These are phyloP conservation scores for Ensete ventricosum DNA, from an alignment of 176 grass and related monocot genomes.

Conservation along the genomic window DNA sequence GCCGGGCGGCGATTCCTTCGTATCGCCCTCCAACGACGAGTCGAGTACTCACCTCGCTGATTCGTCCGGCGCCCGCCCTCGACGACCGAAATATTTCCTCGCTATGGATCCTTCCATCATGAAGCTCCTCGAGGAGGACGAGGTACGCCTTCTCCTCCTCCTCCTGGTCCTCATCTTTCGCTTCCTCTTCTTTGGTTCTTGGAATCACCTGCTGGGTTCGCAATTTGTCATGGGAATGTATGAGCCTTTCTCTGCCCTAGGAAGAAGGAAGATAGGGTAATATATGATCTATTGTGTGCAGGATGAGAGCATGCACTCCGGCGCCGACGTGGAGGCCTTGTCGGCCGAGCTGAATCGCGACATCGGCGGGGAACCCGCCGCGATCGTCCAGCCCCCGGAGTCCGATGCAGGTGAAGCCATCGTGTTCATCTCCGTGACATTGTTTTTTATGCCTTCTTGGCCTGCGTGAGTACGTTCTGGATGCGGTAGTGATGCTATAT, in stretches of 20 bases:
- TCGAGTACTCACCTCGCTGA: no score
- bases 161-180: not conserved
- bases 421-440: not conserved
- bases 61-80: not conserved
- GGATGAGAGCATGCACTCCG: slow-evolving; percentile 93
- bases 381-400: slow-evolving; percentile 33
- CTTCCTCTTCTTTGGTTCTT: slow-evolving; percentile 20
- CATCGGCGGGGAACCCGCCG: slow-evolving; percentile 42
- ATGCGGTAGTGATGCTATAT: not conserved
- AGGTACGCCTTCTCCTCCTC: slow-evolving; percentile 34
- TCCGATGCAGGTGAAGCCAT: slow-evolving; percentile 30
- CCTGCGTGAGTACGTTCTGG: not conserved
- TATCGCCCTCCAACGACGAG: no score
- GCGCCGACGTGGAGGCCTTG: slow-evolving; percentile 87
- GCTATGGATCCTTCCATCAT: slow-evolving; percentile 90
- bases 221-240: not conserved
- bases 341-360: slow-evolving; percentile 85
- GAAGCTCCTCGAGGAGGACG: slow-evolving; percentile 91
- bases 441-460: not conserved
- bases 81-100: not conserved
- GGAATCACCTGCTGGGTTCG: not conserved
- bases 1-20: no score
- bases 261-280: not conserved
- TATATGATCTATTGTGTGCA: slow-evolving; percentile 29
- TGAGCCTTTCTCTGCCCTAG: not conserved